Evolutionary conservation across 768 basidiomycete genomes (phyloP).

Genomic region (Termitomyces sp.): DNA sequence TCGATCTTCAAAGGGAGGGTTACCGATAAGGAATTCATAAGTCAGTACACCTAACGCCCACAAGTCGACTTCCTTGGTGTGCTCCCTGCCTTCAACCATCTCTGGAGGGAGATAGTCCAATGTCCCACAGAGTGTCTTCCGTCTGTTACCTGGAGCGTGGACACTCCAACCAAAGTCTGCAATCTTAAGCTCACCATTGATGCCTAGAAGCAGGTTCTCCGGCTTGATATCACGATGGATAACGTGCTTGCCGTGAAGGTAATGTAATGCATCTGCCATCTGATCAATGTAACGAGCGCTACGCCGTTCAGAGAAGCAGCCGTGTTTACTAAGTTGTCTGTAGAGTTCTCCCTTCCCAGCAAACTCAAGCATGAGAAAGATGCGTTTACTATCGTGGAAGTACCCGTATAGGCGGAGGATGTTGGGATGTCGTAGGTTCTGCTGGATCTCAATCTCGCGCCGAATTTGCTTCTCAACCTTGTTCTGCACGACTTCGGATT

Average conservation of each 20-base stretch:
- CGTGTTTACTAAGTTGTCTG: constrained; percentile 85
- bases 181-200: constrained; percentile 97
- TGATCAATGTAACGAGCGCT: constrained; percentile 92
- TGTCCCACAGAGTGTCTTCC: constrained; percentile 92
- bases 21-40: constrained; percentile 90
- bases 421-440: constrained; percentile 92
- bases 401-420: constrained; percentile 93
- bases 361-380: constrained; percentile 98
- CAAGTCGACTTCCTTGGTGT: constrained; percentile 86
- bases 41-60: constrained; percentile 98
- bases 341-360: constrained; percentile 97
- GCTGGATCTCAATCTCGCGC: constrained; percentile 97
- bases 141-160: constrained; percentile 86
- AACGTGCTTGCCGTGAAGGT: constrained; percentile 93
- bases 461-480: constrained; percentile 96
- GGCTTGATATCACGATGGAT: constrained; percentile 99
- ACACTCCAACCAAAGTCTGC: constrained; percentile 99
- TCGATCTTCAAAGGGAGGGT: constrained; percentile 78
- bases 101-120: constrained; percentile 97
- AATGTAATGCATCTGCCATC: constrained; percentile 93
- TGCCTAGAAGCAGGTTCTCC: constrained; percentile 89
- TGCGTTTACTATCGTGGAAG: constrained; percentile 97
- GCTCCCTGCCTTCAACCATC: constrained; percentile 93
- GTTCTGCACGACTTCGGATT: constrained; percentile 88
- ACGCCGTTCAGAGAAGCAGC: constrained; percentile 83